Evolutionary conservation across 306 rosid species (phyloP).

Genomic region (Cucumis cinereus): DNA sequence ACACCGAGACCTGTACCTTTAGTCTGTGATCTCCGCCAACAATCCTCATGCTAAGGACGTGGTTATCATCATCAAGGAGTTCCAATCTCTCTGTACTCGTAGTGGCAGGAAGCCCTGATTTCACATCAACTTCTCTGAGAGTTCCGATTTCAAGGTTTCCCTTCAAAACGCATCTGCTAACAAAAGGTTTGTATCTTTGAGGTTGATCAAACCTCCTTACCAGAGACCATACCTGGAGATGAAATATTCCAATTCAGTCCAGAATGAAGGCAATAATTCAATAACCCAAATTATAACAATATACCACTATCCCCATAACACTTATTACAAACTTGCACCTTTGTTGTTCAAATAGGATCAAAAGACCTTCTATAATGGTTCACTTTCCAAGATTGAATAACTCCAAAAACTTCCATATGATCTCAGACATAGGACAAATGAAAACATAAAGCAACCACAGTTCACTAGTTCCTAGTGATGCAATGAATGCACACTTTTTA

Average conservation of each 20-base stretch:
- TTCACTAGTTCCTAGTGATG: not conserved
- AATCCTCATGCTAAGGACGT: slow-evolving; percentile 66
- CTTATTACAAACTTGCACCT: not conserved
- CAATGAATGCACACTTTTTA: not conserved
- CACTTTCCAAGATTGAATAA: not conserved
- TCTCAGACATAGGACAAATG: not conserved
- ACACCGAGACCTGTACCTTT: slow-evolving; percentile 34
- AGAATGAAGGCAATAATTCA: not conserved
- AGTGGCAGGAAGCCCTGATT: slow-evolving; percentile 94
- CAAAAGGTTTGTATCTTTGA: slow-evolving; percentile 77
- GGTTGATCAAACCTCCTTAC: slow-evolving; percentile 95
- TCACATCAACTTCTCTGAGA: slow-evolving; percentile 83
- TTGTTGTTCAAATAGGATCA: not conserved
- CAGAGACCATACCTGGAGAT: slow-evolving; percentile 83
- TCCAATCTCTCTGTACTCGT: slow-evolving; percentile 96
- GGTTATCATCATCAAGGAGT: slow-evolving; percentile 70
- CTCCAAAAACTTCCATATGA: not conserved
- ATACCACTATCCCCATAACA: not conserved
- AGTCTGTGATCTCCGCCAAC: slow-evolving; percentile 95
- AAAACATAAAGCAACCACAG: not conserved
- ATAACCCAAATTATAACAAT: not conserved
- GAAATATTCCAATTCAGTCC: not conserved
- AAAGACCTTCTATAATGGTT: not conserved
- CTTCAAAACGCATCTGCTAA: slow-evolving; percentile 77
- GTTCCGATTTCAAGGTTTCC: slow-evolving; percentile 88